Evolutionary conservation across 2,329 filamentous ascomycete species (phyloP).

Genomic region (Passalora sequoiae): DNA sequence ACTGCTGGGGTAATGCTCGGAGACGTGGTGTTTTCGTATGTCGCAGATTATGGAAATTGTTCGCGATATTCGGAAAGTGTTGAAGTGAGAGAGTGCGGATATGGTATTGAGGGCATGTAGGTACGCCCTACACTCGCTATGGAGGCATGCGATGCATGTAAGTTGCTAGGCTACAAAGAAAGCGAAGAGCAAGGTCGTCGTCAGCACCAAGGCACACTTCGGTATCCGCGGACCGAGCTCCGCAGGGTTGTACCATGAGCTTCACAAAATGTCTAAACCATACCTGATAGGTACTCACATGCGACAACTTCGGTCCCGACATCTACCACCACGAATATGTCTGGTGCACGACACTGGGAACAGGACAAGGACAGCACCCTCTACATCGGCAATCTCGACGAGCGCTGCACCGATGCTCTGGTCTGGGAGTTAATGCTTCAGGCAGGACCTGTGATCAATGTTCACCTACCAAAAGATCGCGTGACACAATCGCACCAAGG

Average conservation of each 20-base stretch:
- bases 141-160: conserved; percentile 8
- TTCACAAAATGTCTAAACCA: neutral
- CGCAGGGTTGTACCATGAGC: neutral
- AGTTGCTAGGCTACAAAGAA: too few relatives aligned
- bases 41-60: neutral
- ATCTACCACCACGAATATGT: conserved; percentile 49
- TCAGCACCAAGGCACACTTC: neutral
- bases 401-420: conserved; percentile 82
- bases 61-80: neutral
- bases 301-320: neutral
- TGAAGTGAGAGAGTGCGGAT: neutral
- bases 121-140: conserved; percentile 4
- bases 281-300: neutral
- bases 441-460: conserved; percentile 93
- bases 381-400: conserved; percentile 97
- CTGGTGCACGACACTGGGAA: conserved; percentile 71
- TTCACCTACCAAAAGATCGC: conserved; percentile 95
- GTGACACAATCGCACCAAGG: conserved; percentile 96
- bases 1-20: too few relatives aligned
- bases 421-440: conserved; percentile 99
- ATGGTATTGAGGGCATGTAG: neutral
- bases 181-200: conserved; percentile 1
- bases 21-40: neutral
- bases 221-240: conserved; percentile 5
- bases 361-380: conserved; percentile 98